phyloP scores from a whole-genome alignment of 352 stramenopile species.

The Thalassiosira exigua region DNA sequence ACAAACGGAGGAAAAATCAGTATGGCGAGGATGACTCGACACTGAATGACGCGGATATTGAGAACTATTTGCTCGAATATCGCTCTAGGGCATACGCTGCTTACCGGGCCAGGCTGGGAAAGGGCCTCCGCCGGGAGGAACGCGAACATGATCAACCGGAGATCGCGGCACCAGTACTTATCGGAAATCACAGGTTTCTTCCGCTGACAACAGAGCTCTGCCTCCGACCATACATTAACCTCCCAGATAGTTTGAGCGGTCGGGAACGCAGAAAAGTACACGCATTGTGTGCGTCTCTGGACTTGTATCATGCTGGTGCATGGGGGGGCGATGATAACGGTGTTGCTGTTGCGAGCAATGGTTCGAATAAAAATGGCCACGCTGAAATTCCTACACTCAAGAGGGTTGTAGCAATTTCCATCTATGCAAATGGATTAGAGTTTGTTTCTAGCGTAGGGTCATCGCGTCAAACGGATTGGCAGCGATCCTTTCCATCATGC shows the following conservation, averaged over 20 bases:
- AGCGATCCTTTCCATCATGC: slow-evolving; percentile 32
- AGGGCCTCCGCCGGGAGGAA: background rate
- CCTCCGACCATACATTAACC: slow-evolving; percentile 63
- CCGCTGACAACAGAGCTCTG: slow-evolving; percentile 53
- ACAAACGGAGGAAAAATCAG: slow-evolving; percentile 10
- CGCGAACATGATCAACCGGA: background rate
- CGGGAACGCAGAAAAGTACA: slow-evolving; percentile 74
- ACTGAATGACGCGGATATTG: slow-evolving; percentile 39
- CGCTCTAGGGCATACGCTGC: slow-evolving; percentile 34
- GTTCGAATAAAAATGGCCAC: background rate
- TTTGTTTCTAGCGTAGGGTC: slow-evolving; percentile 28
- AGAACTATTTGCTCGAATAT: slow-evolving; percentile 58
- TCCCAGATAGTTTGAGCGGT: slow-evolving; percentile 63
- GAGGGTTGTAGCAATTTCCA: slow-evolving; percentile 47
- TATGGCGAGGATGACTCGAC: background rate
- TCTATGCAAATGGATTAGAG: slow-evolving; percentile 49
- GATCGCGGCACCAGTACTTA: slow-evolving; percentile 26
- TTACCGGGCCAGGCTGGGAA: slow-evolving; percentile 3
- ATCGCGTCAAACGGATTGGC: background rate
- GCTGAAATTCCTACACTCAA: slow-evolving; percentile 3
- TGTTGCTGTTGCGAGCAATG: background rate
- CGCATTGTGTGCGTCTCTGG: slow-evolving; percentile 63
- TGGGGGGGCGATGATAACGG: slow-evolving; percentile 8
- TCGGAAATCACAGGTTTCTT: slow-evolving; percentile 62
- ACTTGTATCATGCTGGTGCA: slow-evolving; percentile 57